Evolutionary conservation across 1,139 yeast genomes (phyloP).

Genomic region (Sugiyamaella novakii): DNA sequence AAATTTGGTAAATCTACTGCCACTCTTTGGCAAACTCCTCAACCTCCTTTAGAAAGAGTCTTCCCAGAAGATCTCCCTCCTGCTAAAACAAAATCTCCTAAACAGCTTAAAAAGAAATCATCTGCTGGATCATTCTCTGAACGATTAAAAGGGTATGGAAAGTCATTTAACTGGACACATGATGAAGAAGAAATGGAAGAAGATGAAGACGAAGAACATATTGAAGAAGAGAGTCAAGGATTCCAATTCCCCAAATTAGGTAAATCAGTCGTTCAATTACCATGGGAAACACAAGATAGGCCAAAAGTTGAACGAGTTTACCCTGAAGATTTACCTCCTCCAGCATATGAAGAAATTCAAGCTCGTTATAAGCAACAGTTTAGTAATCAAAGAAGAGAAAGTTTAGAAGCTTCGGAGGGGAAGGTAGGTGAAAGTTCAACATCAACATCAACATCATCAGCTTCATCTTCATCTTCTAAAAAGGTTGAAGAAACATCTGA

Average conservation of each 20-base stretch:
- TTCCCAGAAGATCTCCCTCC: constrained; percentile 27
- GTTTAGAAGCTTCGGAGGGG: not conserved
- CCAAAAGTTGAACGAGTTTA: constrained; percentile 27
- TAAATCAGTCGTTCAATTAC: constrained; percentile 21
- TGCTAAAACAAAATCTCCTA: not conserved
- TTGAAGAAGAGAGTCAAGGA: not conserved
- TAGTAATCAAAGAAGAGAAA: constrained; percentile 4
- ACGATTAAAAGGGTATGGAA: not conserved
- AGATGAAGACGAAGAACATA: not conserved
- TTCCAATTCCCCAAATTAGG: constrained; percentile 27
- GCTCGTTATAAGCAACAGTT: constrained; percentile 7
- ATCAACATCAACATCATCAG: not conserved
- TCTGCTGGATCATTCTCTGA: constrained; percentile 1
- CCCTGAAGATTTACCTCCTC: constrained; percentile 23
- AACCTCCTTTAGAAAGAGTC: constrained; percentile 24
- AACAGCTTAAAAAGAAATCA: constrained; percentile 4
- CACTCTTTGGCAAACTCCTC: constrained; percentile 18
- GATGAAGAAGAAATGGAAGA: constrained; percentile 28
- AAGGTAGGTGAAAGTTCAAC: not conserved
- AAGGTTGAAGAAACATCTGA: too few relatives aligned
- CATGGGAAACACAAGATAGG: constrained; percentile 23
- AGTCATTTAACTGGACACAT: constrained; percentile 19
- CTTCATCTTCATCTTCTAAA: not conserved
- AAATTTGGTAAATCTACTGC: constrained; percentile 19
- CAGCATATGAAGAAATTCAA: constrained; percentile 4